Evolutionary conservation across 2,329 filamentous ascomycete genomes (phyloP).

Genomic region (Setomelanomma holmii): DNA sequence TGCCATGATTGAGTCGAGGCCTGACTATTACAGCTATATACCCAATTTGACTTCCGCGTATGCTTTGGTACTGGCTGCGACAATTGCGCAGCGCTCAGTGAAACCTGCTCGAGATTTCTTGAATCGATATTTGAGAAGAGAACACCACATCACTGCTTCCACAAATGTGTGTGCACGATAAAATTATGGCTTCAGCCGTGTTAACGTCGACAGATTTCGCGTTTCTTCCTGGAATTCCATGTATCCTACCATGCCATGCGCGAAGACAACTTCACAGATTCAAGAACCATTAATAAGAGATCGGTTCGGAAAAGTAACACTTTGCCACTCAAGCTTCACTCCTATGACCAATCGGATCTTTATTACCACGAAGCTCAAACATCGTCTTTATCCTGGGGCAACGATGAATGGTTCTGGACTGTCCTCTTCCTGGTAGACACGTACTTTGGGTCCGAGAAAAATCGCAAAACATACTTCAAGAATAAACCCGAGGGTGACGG

Average conservation of each 20-base stretch:
- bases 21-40: slow-evolving; percentile 19
- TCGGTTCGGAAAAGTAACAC: slow-evolving; percentile 11
- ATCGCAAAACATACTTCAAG: slow-evolving; percentile 9
- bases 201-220: slow-evolving; percentile 15
- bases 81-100: slow-evolving; percentile 11
- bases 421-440: slow-evolving; percentile 24
- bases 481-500: slow-evolving; percentile 2
- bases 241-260: slow-evolving; percentile 25
- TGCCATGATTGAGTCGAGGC: too few species aligned
- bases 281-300: slow-evolving; percentile 8
- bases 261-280: slow-evolving; percentile 1
- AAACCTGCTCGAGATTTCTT: slow-evolving; percentile 15
- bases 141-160: slow-evolving; percentile 11
- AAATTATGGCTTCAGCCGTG: background rate
- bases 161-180: background rate
- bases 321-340: slow-evolving; percentile 15
- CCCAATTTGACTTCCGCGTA: slow-evolving; percentile 17
- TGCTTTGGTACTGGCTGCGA: slow-evolving; percentile 16
- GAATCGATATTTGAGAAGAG: slow-evolving; percentile 19
- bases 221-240: slow-evolving; percentile 26
- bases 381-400: slow-evolving; percentile 22
- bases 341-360: slow-evolving; percentile 10
- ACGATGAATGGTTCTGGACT: slow-evolving; percentile 25
- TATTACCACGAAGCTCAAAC: slow-evolving; percentile 26
- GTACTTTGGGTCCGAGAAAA: slow-evolving; percentile 24